Base-by-base conservation (phyloP, 352 stramenopile species). In the Pythium periplocum region DNA sequence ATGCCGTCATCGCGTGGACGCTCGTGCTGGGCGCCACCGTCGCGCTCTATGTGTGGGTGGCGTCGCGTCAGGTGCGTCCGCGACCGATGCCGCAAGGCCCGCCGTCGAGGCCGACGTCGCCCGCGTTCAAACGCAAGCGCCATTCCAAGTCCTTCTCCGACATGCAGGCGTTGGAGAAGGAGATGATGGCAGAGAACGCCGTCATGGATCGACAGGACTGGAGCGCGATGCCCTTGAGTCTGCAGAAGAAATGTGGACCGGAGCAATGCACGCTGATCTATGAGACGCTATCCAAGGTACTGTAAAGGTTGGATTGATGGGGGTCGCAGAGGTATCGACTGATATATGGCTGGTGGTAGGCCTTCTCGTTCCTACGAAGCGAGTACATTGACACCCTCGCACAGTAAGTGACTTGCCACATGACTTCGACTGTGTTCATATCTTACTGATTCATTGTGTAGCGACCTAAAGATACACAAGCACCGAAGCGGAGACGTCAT, bases 201-300 rank as follows among this genome's bases (percentile, higher is more conserved):
- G 64, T 75, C 11, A 54, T 84, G 30, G 75, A 89, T 48, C 61
- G 73, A 11, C 70, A 90, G n/a, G 82, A 93, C 45, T 73, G 78
- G 53, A 71, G 84, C 43, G 66, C 72, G 17, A 78, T 93, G 51
- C 75, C 82, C n/a, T 59, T 64, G 45, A 70, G 69, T 12, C 45
- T 93, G 30, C 73, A 68, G 12, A 56, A 67, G 36, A 87, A 83
- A 53, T 90, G 69, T 51, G 71, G 66, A n/a, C 71, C 69, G 0
- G 79, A 90, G 57, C 83, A 90, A 52, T 64, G 87, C 58, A 90
- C 89, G 62, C 70, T 83, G 44, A 78, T 90, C 54, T 93, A 90
- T 38, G 78, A 93, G 45, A 80, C 78, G 37, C 56, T 93, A 34
- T 81, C 82, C 34, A 87, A 88, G 68, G 76, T 77, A 36, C 17